Evolutionary conservation across 148 eudicot species (phyloP), one percentile per base, ranked within the genome.

Genomic region (Silene latifolia): DNA sequence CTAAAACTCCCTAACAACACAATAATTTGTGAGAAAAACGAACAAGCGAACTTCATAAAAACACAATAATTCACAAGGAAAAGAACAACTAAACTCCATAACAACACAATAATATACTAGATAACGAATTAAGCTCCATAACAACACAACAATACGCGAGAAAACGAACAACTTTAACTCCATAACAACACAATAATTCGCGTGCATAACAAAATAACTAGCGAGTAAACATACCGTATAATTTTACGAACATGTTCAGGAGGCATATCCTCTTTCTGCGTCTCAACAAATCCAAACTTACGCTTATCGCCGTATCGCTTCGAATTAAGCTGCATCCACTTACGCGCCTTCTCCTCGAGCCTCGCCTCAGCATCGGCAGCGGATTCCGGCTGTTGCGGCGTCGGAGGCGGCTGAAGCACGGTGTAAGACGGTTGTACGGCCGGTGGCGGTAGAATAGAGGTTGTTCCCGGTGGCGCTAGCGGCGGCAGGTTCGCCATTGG

Each of bases 201-300:
- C 44, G 44, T 0, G 0, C 44, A 39, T 39, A 39, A 39, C 8
- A 39, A 39, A 8, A 39, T 39, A 39, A 39, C 6, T 39, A 6
- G 44, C 8, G 44, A 39, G 44, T 39, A 17, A 51, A 6, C 8
- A 69, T 35, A 94, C 98, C 91, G 75, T 65, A 92, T 95, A 63
- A 95, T 92, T 82, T 95, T 95, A 71, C 99, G 58, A 12, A 92
- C 97, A 66, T 92, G 93, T 35, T 92, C 97, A 14, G 98, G 97
- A 32, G 98, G 98, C 96, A 95, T 91, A 64, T 90, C 97, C 73
- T 92, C 98, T 80, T 95, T 95, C 86, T 95, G 97, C 53, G 98
- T 87, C 83, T 95, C 97, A 5, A 95, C 97, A 17, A 92, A 95
- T 4, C 98, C 98, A 56, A 90, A 92, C 86, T 95, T 95, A 63